These are phyloP conservation scores for Cordyceps cicadae DNA, from an alignment of 2,329 filamentous ascomycete genomes.

Conservation along the genomic window DNA sequence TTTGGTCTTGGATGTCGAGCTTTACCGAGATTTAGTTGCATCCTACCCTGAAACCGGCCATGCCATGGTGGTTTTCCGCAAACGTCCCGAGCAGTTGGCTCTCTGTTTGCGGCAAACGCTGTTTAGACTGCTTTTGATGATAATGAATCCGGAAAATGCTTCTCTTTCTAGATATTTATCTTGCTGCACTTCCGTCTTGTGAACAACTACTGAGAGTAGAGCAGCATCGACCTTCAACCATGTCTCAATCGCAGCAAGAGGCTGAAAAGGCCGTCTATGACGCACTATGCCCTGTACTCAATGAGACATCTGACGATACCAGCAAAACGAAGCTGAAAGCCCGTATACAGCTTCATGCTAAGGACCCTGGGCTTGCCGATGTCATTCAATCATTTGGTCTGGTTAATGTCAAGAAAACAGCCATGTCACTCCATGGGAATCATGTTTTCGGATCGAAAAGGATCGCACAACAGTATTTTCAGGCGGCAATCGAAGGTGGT, in stretches of 20 bases:
- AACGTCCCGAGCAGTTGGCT: not conserved
- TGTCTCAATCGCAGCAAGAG: not conserved
- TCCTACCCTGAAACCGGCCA: no score
- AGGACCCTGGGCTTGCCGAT: not conserved
- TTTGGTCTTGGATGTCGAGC: no score
- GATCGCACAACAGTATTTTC: slow-evolving; percentile 1
- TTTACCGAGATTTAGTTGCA: no score
- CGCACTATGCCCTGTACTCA: not conserved
- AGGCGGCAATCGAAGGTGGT: not conserved
- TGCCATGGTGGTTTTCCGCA: no score
- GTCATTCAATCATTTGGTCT: not conserved
- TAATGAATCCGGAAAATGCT: not conserved
- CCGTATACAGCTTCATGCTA: not conserved
- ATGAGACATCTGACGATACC: not conserved
- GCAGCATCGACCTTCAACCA: not conserved
- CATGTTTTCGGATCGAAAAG: not conserved
- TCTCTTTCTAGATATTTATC: not conserved
- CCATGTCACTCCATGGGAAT: not conserved
- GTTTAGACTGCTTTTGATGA: not conserved
- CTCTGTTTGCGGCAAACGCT: not conserved
- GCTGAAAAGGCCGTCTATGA: not conserved
- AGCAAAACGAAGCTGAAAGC: slow-evolving; percentile 1
- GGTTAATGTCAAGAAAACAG: not conserved
- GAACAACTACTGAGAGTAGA: not conserved
- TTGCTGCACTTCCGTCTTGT: not conserved